Evolutionary conservation across 1,284 basidiomycete genomes (phyloP).

Genomic region (Golubevia pallescens): DNA sequence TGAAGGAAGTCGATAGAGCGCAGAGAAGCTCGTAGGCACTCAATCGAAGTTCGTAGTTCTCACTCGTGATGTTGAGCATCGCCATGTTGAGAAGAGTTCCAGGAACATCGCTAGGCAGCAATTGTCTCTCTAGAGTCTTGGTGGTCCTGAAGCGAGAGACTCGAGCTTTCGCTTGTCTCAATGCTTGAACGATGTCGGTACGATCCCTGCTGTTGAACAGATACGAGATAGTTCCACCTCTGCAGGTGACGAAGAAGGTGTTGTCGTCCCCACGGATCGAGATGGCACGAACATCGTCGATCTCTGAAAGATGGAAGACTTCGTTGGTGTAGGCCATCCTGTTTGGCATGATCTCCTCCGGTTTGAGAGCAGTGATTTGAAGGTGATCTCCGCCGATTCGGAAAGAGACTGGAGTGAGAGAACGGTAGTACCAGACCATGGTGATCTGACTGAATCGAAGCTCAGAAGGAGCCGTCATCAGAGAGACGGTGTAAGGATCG

Average conservation of each 20-base stretch:
- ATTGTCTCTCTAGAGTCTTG: slow-evolving; percentile 32
- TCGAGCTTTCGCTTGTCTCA: slow-evolving; percentile 52
- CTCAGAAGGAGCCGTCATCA: slow-evolving; percentile 29
- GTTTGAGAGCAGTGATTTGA: slow-evolving; percentile 50
- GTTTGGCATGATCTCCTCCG: slow-evolving; percentile 33
- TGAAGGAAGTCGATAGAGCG: slow-evolving; percentile 57
- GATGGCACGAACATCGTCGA: slow-evolving; percentile 51
- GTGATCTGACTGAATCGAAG: slow-evolving; percentile 41
- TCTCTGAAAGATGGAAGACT: slow-evolving; percentile 52
- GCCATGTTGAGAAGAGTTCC: slow-evolving; percentile 60
- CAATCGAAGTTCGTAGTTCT: slow-evolving; percentile 33
- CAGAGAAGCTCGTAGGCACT: slow-evolving; percentile 54
- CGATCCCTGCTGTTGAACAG: slow-evolving; percentile 53
- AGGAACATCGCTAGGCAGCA: slow-evolving; percentile 51
- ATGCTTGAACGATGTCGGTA: slow-evolving; percentile 46
- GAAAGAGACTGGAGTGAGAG: slow-evolving; percentile 46
- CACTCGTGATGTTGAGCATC: slow-evolving; percentile 57
- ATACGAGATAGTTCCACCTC: slow-evolving; percentile 45
- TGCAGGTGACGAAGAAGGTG: slow-evolving; percentile 53
- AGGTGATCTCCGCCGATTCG: slow-evolving; percentile 44
- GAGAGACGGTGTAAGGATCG: slow-evolving; percentile 28
- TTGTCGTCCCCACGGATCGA: slow-evolving; percentile 57
- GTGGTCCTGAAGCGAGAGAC: slow-evolving; percentile 40
- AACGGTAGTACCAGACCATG: slow-evolving; percentile 56
- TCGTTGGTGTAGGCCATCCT: slow-evolving; percentile 34